These are phyloP conservation scores for Parastagonospora avenae DNA, from an alignment of 2,329 filamentous ascomycete genomes.

Conservation along the genomic window DNA sequence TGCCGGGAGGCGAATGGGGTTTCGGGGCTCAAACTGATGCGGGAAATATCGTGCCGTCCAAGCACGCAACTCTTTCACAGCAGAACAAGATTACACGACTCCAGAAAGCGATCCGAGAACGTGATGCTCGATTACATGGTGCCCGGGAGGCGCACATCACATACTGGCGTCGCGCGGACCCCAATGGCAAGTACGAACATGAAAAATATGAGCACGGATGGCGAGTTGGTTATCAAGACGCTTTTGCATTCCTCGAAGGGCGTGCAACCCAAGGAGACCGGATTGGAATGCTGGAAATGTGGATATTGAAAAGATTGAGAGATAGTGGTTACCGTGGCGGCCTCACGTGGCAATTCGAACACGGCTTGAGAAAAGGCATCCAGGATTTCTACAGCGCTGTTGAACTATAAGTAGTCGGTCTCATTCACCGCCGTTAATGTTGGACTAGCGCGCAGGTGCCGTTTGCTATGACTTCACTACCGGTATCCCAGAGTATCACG, in stretches of 20 bases:
- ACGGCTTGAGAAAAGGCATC: slow-evolving; percentile 55
- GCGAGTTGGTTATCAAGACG: slow-evolving; percentile 62
- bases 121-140: slow-evolving; percentile 39
- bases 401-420: slow-evolving; percentile 9
- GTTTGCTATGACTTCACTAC: slow-evolving; percentile 3
- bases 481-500: neutral
- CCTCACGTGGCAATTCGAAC: slow-evolving; percentile 59
- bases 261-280: slow-evolving; percentile 51
- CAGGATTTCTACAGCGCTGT: slow-evolving; percentile 44
- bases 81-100: slow-evolving; percentile 34
- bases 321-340: slow-evolving; percentile 57
- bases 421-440: neutral
- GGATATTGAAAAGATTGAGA: slow-evolving; percentile 60
- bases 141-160: slow-evolving; percentile 52
- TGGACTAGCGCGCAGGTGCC: neutral
- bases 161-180: slow-evolving; percentile 56
- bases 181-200: slow-evolving; percentile 57
- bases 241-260: slow-evolving; percentile 55
- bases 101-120: slow-evolving; percentile 48
- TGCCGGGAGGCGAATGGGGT: slow-evolving; percentile 66
- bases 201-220: slow-evolving; percentile 62
- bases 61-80: slow-evolving; percentile 27
- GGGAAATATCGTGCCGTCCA: slow-evolving; percentile 46
- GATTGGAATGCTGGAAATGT: slow-evolving; percentile 64
- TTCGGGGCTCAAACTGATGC: slow-evolving; percentile 59